Base-by-base conservation (phyloP, 306 rosid species). In the Rosa multiflora region DNA sequence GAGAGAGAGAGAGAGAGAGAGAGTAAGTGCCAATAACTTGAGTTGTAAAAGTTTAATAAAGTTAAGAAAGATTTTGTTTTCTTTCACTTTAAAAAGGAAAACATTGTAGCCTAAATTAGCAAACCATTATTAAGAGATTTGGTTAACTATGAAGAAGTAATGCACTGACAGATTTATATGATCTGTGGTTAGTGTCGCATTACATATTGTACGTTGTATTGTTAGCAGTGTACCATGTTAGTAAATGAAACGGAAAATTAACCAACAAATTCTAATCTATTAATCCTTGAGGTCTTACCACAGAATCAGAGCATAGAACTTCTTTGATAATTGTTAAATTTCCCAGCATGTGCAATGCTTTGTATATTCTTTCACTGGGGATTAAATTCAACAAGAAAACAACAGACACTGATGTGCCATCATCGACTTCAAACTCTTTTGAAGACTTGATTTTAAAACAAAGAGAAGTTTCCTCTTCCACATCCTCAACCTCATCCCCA, bases 281-380 rank as follows among this genome's bases (percentile, higher is more conserved):
- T 20, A 8, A 48, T 66, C 58, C 20, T 23, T 6, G 29, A 55
- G n/a, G 21, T 70, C 76, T 88, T 80, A 89, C 97, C 91, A 63
- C 39, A 20, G 67, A 74, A 72, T 32, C 49, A 37, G 85, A 63
- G 80, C 87, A 75, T 64, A 88, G 73, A 77, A 79, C 84, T 70
- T 82, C 53, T 18, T 79, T 1, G 5, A 87, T 75, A n/a, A 87
- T 74, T 70, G 37, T 18, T 6, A 81, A 67, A 61, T 83, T 82
- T 40, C 58, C 13, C 0, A 7, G 1, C 90, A 81, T 86, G 67
- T 87, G 90, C 67, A 91, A 39, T 5, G 89, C 83, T 0, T 67
- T 82, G 90, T 92, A 89, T 51, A 89, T 88, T 86, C 92, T 85
- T 76, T 64, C 76, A 47, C 74, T 79, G 1, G 97, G 74, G n/a